Evolutionary conservation across 371 early-diverging fungal species (phyloP).

Genomic region (Mucor piriformis): DNA sequence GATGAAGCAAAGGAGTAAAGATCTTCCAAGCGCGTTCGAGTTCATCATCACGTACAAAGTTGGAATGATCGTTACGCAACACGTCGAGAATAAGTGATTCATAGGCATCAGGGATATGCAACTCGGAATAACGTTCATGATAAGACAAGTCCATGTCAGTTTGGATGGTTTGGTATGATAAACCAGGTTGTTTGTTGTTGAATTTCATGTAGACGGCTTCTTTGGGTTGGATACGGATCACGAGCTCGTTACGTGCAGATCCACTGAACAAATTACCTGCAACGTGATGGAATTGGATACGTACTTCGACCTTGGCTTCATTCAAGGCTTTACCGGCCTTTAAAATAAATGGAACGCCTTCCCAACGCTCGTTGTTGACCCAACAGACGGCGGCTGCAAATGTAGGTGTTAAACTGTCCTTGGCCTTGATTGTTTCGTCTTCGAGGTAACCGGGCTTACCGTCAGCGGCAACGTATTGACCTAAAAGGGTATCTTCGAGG

Average conservation of each 20-base stretch:
- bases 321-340: constrained; percentile 97
- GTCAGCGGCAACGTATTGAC: constrained; percentile 87
- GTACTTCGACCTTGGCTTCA: constrained; percentile 90
- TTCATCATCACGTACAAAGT: constrained; percentile 97
- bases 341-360: constrained; percentile 94
- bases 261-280: constrained; percentile 74
- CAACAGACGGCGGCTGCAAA: constrained; percentile 87
- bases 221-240: constrained; percentile 93
- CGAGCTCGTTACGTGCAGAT: constrained; percentile 91
- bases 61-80: constrained; percentile 89
- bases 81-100: constrained; percentile 92
- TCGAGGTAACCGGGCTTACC: constrained; percentile 87
- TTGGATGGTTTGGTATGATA: constrained; percentile 68
- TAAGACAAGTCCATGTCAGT: constrained; percentile 94
- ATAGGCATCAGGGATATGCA: constrained; percentile 96
- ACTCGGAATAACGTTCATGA: constrained; percentile 78
- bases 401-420: constrained; percentile 85
- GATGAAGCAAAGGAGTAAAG: constrained; percentile 93
- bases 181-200: constrained; percentile 91
- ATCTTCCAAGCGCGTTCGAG: constrained; percentile 96
- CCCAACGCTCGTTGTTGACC: constrained; percentile 96
- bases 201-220: constrained; percentile 98
- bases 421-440: constrained; percentile 85
- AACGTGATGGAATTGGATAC: constrained; percentile 94
- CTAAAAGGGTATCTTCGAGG: constrained; percentile 81